Evolutionary conservation across 2,329 filamentous ascomycete genomes (phyloP).

Genomic region (Neospermospora avenae): DNA sequence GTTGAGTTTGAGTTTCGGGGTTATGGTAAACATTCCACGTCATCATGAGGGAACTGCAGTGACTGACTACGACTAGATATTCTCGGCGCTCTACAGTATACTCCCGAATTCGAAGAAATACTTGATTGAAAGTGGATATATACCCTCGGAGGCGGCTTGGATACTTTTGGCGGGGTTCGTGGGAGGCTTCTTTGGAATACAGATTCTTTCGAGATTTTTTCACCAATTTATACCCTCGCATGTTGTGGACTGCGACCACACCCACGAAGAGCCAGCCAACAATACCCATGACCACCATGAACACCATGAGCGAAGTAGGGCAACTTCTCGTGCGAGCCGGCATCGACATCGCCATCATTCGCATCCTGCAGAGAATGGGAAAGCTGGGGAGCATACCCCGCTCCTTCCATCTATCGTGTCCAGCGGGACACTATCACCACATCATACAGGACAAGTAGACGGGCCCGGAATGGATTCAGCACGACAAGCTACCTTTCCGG

Average conservation of each 20-base stretch:
- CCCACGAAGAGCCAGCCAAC: slow-evolving; percentile 54
- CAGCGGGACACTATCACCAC: slow-evolving; percentile 15
- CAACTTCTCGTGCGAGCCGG: slow-evolving; percentile 14
- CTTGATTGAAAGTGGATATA: slow-evolving; percentile 65
- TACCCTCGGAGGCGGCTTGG: slow-evolving; percentile 64
- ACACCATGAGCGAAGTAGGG: slow-evolving; percentile 14
- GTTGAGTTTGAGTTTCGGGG: slow-evolving; percentile 88
- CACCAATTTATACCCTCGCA: slow-evolving; percentile 75
- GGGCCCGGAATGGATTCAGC: neutral
- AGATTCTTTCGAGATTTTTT: slow-evolving; percentile 66
- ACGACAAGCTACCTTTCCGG: neutral
- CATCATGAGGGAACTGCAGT: neutral
- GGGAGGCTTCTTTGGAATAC: slow-evolving; percentile 71
- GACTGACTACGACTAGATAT: slow-evolving; percentile 56
- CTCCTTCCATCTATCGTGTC: slow-evolving; percentile 21
- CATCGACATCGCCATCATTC: slow-evolving; percentile 7
- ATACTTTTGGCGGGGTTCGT: slow-evolving; percentile 68
- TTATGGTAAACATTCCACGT: slow-evolving; percentile 66
- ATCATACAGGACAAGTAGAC: neutral
- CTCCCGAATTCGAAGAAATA: slow-evolving; percentile 81
- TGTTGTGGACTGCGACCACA: slow-evolving; percentile 77
- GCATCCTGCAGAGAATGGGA: slow-evolving; percentile 15
- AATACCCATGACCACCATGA: slow-evolving; percentile 30
- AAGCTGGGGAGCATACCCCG: slow-evolving; percentile 29
- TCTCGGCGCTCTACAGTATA: slow-evolving; percentile 91